Evolutionary conservation across 2,329 filamentous ascomycete species (phyloP), one percentile per base, ranked within the genome.

Genomic region (Venturia oleaginea): DNA sequence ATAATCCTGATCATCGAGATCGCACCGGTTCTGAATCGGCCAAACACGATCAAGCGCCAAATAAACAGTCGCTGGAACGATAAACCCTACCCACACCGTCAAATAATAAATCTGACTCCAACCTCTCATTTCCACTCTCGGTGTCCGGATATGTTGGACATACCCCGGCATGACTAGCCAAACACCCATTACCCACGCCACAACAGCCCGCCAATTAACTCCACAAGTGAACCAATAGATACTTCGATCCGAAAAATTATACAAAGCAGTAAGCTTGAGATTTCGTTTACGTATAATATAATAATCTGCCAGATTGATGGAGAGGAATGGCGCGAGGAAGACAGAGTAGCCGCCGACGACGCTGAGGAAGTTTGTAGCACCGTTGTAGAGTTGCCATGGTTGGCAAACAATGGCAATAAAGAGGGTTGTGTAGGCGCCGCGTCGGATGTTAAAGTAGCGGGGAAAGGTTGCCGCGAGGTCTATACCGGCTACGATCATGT

Each of bases 371-470:
- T 76, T 78, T 11, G 73, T 71, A 1, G 81, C 79, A 0, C 73
- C 76, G 15, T 76, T 75, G 3, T 83, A 72, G 0, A 84, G 74
- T 64, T 83, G 73, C 82, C 82, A 85, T 0, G 82, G 82, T 65
- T 78, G 79, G 40, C 78, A 74, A 0, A 75, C 74, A 37, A 80
- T 77, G 11, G 74, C 76, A 5, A 83, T 71, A 3, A 81, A 66
- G 0, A 78, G 74, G 4, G 76, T 78, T 7, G n/a, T 22, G 24
- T 54, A 54, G 5, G 48, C 48, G 0, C 83, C 84, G 2, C 83
- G 78, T 4, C 82, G 74, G 65, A 85, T 84, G 69, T 83, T 84
- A 71, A 86, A 78, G 66, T 79, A 84, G 48, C 74, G 76, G 0
- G 82, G 81, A 65, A 79, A 79, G 0, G 84, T 71, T 0, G 78